A percentile compares a stretch with the other conserved stretches of the same genome.
These are phyloP conservation scores for Panicum hallii DNA, from an alignment of 202 grass and related monocot species.

Conservation along the genomic window DNA sequence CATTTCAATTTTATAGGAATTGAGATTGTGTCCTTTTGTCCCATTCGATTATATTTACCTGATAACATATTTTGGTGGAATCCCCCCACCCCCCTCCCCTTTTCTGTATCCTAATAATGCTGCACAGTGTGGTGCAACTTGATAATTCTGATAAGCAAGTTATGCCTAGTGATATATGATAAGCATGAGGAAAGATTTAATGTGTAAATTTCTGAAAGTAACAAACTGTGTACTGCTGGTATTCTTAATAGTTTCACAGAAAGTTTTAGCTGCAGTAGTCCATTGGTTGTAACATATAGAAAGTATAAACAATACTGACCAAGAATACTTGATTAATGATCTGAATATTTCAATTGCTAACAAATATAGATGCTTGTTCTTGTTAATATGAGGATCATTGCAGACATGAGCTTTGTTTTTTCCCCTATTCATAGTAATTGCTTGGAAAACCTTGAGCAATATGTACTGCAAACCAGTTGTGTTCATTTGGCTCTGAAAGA, in stretches of 20 bases:
- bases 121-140: conserved; percentile 28
- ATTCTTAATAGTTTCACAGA: background rate
- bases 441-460: conserved; percentile 36
- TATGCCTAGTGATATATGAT: conserved; percentile 27
- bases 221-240: conserved; percentile 15
- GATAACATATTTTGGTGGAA: background rate
- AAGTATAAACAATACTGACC: background rate
- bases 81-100: too few species aligned
- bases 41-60: conserved; percentile 22
- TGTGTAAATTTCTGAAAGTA: conserved; percentile 9
- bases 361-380: conserved; percentile 3
- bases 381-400: background rate
- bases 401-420: background rate
- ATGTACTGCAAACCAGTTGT: conserved; percentile 29
- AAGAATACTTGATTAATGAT: conserved; percentile 34
- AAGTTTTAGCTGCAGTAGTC: background rate
- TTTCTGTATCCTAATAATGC: conserved; percentile 19
- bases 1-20: conserved; percentile 28
- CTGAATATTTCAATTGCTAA: background rate
- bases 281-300: conserved; percentile 4
- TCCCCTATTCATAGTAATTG: background rate
- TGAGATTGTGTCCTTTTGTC: background rate
- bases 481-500: conserved; percentile 11
- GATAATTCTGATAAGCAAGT: conserved; percentile 17
- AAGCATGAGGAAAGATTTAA: conserved; percentile 9